Evolutionary conservation across 129 eudicot genomes (phyloP), one percentile per base, ranked within the genome.

Genomic region (Helianthus tuberosus): DNA sequence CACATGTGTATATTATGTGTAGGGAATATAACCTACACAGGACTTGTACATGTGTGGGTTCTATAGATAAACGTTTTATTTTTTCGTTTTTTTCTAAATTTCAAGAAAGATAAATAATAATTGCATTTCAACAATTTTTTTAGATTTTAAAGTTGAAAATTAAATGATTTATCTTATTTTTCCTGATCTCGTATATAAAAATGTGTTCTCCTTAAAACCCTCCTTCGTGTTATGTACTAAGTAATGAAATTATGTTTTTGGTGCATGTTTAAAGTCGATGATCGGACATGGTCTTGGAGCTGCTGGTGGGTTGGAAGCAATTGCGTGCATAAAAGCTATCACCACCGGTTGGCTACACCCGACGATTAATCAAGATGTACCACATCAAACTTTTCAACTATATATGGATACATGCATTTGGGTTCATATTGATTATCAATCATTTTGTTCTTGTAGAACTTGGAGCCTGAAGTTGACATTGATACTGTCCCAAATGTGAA

Each of bases 241-340:
- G 36, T 72, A 44, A 43, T 43, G 50, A 50, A 70, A 15, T 80
- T 73, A 27, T 77, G 68, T 75, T 51, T n/a, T 12, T 57, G 11
- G 54, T 75, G 14, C 48, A 25, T 44, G 62, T 43, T 41, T 60
- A 35, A 11, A 91, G 97, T 88, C 96, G 7, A 86, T 91, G 92
- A 91, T 86, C 15, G 97, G 97, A 23, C 97, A 91, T 64, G 89
- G 96, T 2, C 87, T 86, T 59, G 97, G 97, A 25, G 97, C 97
- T 59, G 91, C 96, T 64, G 96, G 90, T 15, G 97, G 92, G 68
- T 74, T 91, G 51, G 96, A 91, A 86, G 96, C 96, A 61, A 89
- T 91, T 71, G 92, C 86, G 15, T 84, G 92, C 82, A 84, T 91
- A 15, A 89, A 86, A 79, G 97, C 97, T 55, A 84, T 91, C 79